Percentiles rank a stretch among this genome's conserved stretches.
Conservation (phyloP, 331 rosid species). For the Erythrophleum ivorense region DNA sequence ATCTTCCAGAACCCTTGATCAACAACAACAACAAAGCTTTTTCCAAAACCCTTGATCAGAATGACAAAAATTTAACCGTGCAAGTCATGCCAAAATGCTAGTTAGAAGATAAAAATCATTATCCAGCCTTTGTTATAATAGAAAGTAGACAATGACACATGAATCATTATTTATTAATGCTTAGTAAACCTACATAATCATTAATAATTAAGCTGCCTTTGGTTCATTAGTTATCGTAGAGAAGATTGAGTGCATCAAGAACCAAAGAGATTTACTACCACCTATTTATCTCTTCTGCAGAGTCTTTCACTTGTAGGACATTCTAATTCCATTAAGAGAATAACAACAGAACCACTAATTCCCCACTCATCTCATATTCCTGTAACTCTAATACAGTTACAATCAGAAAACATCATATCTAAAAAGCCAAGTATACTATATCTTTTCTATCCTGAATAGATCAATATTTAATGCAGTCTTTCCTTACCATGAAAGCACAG, state of each 20-base stretch:
- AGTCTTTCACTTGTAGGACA: slow-evolving; percentile 34
- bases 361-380: slow-evolving; percentile 12
- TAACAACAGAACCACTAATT: slow-evolving; percentile 31
- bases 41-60: slow-evolving; percentile 23
- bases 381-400: slow-evolving; percentile 1
- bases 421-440: background rate
- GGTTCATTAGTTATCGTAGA: background rate
- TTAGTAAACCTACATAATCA: background rate
- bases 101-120: slow-evolving; percentile 5
- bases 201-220: slow-evolving; percentile 5
- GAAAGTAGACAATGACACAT: background rate
- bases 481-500: slow-evolving; percentile 21
- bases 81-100: slow-evolving; percentile 15
- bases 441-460: background rate
- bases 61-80: background rate
- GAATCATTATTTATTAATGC: background rate
- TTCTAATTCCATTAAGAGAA: slow-evolving; percentile 16
- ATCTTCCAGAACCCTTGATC: slow-evolving; percentile 17
- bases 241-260: background rate
- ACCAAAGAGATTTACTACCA: slow-evolving; percentile 21
- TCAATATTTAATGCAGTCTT: slow-evolving; percentile 13
- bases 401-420: slow-evolving; percentile 10
- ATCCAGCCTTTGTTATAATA: background rate
- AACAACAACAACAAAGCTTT: background rate
- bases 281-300: slow-evolving; percentile 6